Evolutionary conservation across 139 green algal genomes (phyloP).

Genomic region (Chlamydomonas eustigma): DNA sequence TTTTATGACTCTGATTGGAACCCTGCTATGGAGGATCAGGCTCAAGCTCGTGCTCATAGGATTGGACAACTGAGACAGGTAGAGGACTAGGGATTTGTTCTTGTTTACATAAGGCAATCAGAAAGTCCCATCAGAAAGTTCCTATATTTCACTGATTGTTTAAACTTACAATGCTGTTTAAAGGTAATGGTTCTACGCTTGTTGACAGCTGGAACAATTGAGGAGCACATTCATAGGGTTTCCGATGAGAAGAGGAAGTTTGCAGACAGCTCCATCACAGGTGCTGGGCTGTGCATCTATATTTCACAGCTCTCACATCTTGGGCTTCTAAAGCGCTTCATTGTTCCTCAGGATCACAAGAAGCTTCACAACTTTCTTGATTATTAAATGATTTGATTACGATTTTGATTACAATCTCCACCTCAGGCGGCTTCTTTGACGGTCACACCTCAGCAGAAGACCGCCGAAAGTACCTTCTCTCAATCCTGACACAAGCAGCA

Average conservation of each 20-base stretch:
- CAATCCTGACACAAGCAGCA: conserved; percentile 40
- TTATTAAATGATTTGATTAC: background rate
- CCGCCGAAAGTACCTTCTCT: conserved; percentile 66
- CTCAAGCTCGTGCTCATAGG: conserved; percentile 90
- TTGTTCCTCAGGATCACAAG: background rate
- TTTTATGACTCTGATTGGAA: conserved; percentile 38
- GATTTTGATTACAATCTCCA: background rate
- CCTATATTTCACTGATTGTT: background rate
- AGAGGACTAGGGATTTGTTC: background rate
- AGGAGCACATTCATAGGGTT: conserved; percentile 73
- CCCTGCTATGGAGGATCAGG: conserved; percentile 76
- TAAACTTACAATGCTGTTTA: background rate
- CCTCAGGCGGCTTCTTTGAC: conserved; percentile 83
- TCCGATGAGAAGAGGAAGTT: conserved; percentile 71
- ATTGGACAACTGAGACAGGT: conserved; percentile 84
- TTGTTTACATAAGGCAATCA: too few relatives aligned
- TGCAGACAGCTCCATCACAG: conserved; percentile 65
- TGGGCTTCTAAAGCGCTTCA: too few relatives aligned
- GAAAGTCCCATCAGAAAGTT: too few relatives aligned
- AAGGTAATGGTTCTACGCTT: conserved; percentile 69
- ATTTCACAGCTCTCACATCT: too few relatives aligned
- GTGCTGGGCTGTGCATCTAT: too few relatives aligned
- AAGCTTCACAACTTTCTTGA: background rate
- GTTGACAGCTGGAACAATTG: conserved; percentile 59
- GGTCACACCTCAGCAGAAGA: conserved; percentile 64